Evolutionary conservation across 495 filamentous ascomycete species (phyloP), one percentile per base, ranked within the genome.

Genomic region (Penicillium argentinense): DNA sequence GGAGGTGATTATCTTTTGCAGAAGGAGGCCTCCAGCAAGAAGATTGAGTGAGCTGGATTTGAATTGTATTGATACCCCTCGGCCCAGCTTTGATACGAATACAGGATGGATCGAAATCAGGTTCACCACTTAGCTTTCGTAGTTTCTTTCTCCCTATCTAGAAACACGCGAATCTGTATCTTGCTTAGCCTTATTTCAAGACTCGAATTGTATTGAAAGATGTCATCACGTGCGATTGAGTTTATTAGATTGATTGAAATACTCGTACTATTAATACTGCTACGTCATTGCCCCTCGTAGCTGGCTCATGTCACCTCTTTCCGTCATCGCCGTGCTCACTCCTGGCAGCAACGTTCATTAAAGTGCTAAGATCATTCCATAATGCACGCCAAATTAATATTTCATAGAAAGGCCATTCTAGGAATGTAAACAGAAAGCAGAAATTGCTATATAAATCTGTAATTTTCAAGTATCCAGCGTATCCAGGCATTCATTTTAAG

Each of bases 1-100:
- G 58, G 58, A 38, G 58, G 58, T 12, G 54, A 61, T 14, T 61
- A 61, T 55, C 17, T 59, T 12, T 32, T 57, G 11, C 40, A 46
- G 22, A 57, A 48, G 14, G 40, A 45, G 7, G 19, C 4, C 9
- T 38, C 29, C 12, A 48, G 42, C 18, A 37, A 47, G 23, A 52
- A 52, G 36, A 9, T 28, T 14, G 42, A 52, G 17, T 55, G 42
- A n/a, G n/a, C n/a, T n/a, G n/a, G n/a, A n/a, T n/a, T n/a, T n/a
- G n/a, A n/a, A n/a, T n/a, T n/a, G n/a, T n/a, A n/a, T n/a, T n/a
- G n/a, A n/a, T n/a, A n/a, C n/a, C n/a, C n/a, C n/a, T n/a, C n/a
- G n/a, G n/a, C n/a, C n/a, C n/a, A n/a, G n/a, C n/a, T n/a, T n/a
- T n/a, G n/a, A n/a, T n/a, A n/a, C n/a, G n/a, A n/a, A n/a, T n/a